These are phyloP conservation scores for Acacia crassicarpa DNA, from an alignment of 306 rosid species.

Conservation along the genomic window DNA sequence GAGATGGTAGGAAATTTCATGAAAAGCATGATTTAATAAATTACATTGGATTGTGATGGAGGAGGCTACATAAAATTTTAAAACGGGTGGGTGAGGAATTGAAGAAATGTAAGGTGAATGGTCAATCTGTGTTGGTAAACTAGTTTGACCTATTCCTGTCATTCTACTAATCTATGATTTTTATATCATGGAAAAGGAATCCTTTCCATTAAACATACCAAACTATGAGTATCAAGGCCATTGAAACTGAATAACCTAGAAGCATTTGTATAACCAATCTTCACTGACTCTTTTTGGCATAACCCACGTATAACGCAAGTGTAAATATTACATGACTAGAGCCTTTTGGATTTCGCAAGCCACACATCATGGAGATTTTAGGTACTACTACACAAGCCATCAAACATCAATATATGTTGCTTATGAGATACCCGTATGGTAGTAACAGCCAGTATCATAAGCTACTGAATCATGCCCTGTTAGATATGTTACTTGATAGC, in stretches of 20 bases:
- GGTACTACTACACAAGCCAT: background rate
- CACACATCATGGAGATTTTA: constrained; percentile 5
- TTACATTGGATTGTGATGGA: background rate
- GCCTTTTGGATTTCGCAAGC: background rate
- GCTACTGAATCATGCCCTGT: constrained; percentile 41
- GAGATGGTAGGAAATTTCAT: constrained; percentile 28
- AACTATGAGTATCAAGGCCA: background rate
- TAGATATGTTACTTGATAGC: constrained; percentile 78
- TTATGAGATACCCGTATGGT: constrained; percentile 8
- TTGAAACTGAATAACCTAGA: background rate
- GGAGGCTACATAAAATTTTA: background rate
- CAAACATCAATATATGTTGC: background rate
- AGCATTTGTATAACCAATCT: background rate
- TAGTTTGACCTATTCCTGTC: background rate
- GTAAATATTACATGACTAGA: background rate
- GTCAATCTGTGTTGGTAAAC: background rate
- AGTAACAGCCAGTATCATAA: background rate
- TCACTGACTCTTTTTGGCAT: background rate
- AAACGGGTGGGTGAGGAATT: background rate
- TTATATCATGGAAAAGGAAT: background rate
- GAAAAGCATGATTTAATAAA: background rate
- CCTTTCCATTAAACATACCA: background rate
- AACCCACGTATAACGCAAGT: background rate
- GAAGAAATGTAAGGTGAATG: background rate
- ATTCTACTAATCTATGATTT: background rate